phyloP scores from a whole-genome alignment of 148 eudicot genomes.

The Simmondsia chinensis region DNA sequence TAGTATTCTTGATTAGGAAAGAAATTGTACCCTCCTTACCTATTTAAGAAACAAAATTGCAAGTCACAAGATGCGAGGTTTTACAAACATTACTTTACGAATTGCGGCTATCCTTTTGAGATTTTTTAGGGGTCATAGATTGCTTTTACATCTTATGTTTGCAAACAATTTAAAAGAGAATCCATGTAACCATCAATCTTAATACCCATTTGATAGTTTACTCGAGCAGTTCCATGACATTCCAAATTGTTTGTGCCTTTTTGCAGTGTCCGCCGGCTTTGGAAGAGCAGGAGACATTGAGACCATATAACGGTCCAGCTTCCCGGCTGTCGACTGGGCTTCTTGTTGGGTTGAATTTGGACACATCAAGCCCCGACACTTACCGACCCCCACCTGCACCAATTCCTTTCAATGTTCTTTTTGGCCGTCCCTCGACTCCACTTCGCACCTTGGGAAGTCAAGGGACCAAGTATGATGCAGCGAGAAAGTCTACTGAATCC shows the following conservation, averaged over 20 bases:
- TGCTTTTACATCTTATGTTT: too few relatives aligned
- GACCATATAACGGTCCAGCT: slow-evolving; percentile 49
- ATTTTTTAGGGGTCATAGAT: too few relatives aligned
- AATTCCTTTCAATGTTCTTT: slow-evolving; percentile 66
- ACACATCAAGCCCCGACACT: slow-evolving; percentile 76
- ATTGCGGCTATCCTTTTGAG: too few relatives aligned
- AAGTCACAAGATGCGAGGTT: too few relatives aligned
- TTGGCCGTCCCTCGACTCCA: slow-evolving; percentile 56
- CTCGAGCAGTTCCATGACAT: background rate
- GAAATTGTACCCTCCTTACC: too few relatives aligned
- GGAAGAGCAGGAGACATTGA: slow-evolving; percentile 58
- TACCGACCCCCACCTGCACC: slow-evolving; percentile 80
- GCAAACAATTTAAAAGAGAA: too few relatives aligned
- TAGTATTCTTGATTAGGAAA: too few relatives aligned
- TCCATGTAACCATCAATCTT: too few relatives aligned
- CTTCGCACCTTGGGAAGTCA: slow-evolving; percentile 21
- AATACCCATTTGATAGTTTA: too few relatives aligned
- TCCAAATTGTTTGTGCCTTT: background rate
- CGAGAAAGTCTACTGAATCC: slow-evolving; percentile 20
- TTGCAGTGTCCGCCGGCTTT: slow-evolving; percentile 70
- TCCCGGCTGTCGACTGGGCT: slow-evolving; percentile 45
- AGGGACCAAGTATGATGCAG: slow-evolving; percentile 16
- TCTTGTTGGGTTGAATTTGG: slow-evolving; percentile 56
- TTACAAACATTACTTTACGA: too few relatives aligned
- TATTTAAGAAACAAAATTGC: too few relatives aligned